Conservation (phyloP, 495 filamentous ascomycete genomes). For the Neurospora sp. region DNA sequence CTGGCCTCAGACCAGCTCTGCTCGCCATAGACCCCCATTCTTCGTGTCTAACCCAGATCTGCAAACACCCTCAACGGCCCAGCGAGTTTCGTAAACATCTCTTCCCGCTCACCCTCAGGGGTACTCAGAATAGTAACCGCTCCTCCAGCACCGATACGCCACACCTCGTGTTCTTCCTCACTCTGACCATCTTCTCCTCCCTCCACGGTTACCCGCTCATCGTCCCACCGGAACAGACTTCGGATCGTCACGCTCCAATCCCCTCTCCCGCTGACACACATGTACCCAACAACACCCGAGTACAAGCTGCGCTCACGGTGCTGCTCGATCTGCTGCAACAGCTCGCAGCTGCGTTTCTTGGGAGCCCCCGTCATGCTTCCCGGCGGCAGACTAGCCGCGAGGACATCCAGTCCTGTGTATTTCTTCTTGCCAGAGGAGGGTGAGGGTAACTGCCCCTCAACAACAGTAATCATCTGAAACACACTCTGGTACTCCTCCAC, state of each 20-base stretch:
- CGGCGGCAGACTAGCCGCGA: conserved; percentile 70
- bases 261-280: conserved; percentile 73
- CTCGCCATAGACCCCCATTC: not conserved
- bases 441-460: conserved; percentile 55
- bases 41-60: conserved; percentile 3
- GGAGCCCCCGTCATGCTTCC: conserved; percentile 95
- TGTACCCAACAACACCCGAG: conserved; percentile 80
- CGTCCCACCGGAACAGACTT: conserved; percentile 60
- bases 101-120: conserved; percentile 71
- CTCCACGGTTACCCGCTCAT: conserved; percentile 27
- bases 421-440: conserved; percentile 3
- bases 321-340: conserved; percentile 60
- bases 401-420: conserved; percentile 60
- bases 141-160: conserved; percentile 82
- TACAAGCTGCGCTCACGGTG: conserved; percentile 65
- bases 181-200: conserved; percentile 3
- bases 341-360: conserved; percentile 80
- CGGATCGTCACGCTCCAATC: conserved; percentile 87
- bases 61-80: conserved; percentile 52
- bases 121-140: conserved; percentile 77
- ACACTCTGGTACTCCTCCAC: conserved; percentile 88
- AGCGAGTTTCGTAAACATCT: conserved; percentile 77
- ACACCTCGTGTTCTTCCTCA: conserved; percentile 38
- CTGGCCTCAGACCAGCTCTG: conserved; percentile 1
- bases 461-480: conserved; percentile 81